Evolutionary conservation across 768 basidiomycete genomes (phyloP).

Genomic region (Pholiota molesta): DNA sequence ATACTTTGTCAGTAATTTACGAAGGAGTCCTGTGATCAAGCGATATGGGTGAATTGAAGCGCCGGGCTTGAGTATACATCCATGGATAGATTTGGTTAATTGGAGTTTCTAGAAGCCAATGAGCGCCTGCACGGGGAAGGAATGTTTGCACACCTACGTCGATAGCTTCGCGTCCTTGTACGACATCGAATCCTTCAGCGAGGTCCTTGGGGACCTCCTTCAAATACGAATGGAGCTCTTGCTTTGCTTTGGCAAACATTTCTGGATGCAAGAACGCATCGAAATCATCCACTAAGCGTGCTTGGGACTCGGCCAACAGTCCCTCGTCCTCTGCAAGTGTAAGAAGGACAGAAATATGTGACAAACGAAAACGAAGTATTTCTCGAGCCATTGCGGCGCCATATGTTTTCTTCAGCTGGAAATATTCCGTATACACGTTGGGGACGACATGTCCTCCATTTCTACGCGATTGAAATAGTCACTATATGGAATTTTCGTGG

Average conservation of each 20-base stretch:
- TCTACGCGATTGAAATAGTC: background rate
- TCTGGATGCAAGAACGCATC: constrained; percentile 10
- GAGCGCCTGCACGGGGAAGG: background rate
- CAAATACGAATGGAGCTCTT: constrained; percentile 1
- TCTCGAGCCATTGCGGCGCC: constrained; percentile 8
- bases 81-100: constrained; percentile 46
- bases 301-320: constrained; percentile 9
- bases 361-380: constrained; percentile 10
- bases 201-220: constrained; percentile 4
- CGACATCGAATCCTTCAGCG: constrained; percentile 5
- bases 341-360: constrained; percentile 8
- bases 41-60: constrained; percentile 75
- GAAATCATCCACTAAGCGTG: constrained; percentile 9
- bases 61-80: constrained; percentile 55
- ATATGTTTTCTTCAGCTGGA: constrained; percentile 8
- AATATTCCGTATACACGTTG: constrained; percentile 10
- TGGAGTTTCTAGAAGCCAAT: constrained; percentile 45
- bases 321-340: constrained; percentile 4
- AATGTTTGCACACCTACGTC: constrained; percentile 26
- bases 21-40: constrained; percentile 61
- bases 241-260: constrained; percentile 1
- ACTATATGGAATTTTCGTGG: background rate
- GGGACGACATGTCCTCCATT: constrained; percentile 8
- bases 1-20: constrained; percentile 51
- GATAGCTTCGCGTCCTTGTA: constrained; percentile 27